Base-by-base conservation (phyloP, 306 rosid genomes). In the Acacia melanoxylon region DNA sequence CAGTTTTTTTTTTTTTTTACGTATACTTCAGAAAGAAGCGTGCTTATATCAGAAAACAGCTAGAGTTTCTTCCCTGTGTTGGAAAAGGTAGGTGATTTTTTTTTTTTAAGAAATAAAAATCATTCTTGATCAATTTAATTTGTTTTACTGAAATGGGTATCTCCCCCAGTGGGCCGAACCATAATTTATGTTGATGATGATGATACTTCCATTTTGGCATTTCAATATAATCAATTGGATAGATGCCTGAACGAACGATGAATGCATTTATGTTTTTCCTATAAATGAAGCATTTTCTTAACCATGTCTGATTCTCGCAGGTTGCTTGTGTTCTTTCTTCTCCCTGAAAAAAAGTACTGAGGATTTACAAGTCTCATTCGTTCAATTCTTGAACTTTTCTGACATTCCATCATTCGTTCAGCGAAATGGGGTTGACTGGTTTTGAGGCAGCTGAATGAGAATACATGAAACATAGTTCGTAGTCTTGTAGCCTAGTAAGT, bases 401-500 rank as follows among this genome's bases (percentile, higher is more conserved):
- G 79, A 56, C 29, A 16, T 79, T 75, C 52, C 25, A 24, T 82
- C 52, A 70, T 73, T 76, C 78, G 81, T 78, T 85, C 85, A 56
- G 54, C 45, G 81, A 78, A 78, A 68, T 79, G 80, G 84, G 86
- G 87, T 89, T 75, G 76, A 70, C 85, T 83, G 86, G 83, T 86
- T 83, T 78, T 27, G 78, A 79, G 80, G 83, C 61, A 25, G 40
- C 69, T 78, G 74, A 81, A 27, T 84, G 88, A 88, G 88, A 88
- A 83, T 89, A 83, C 77, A 33, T 27, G 42, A 81, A 68, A 66
- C 69, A 72, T 46, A 79, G 81, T 67, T 63, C 10, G 70, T 81
- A 86, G 89, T 85, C 83, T 86, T 85, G 86, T 80, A 77, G 80
- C 85, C 82, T 41, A 48, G 97, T 90, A 85, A 90, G 97, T 87